Evolutionary conservation across 2,329 filamentous ascomycete genomes (phyloP).

Genomic region (Penicillium sp.): DNA sequence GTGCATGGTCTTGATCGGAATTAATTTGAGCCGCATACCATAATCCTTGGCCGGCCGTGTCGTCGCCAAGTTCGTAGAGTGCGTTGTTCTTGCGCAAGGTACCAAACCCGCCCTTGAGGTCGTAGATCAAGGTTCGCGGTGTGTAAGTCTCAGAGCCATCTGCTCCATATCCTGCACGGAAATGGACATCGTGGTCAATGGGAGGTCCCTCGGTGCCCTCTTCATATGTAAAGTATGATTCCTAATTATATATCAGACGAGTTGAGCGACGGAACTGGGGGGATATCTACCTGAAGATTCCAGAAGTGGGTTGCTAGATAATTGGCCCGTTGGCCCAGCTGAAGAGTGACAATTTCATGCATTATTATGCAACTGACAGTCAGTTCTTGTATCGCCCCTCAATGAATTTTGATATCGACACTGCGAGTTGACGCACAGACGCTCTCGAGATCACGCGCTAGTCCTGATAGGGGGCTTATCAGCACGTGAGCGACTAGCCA

Average conservation of each 20-base stretch:
- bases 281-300: slow-evolving; percentile 75
- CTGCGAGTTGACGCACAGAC: slow-evolving; percentile 19
- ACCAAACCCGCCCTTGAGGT: slow-evolving; percentile 91
- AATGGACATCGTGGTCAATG: slow-evolving; percentile 84
- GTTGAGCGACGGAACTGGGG: background rate
- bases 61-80: slow-evolving; percentile 67
- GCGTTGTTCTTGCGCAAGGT: slow-evolving; percentile 84
- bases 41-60: slow-evolving; percentile 39
- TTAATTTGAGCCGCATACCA: slow-evolving; percentile 41
- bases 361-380: slow-evolving; percentile 51
- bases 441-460: slow-evolving; percentile 7
- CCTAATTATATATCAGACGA: slow-evolving; percentile 53
- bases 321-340: slow-evolving; percentile 90
- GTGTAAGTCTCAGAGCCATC: slow-evolving; percentile 91
- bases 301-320: slow-evolving; percentile 95
- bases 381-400: background rate
- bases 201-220: slow-evolving; percentile 63
- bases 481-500: slow-evolving; percentile 24
- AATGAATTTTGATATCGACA: slow-evolving; percentile 10
- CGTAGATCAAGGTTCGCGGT: slow-evolving; percentile 88
- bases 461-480: background rate
- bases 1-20: background rate
- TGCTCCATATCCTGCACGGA: slow-evolving; percentile 76
- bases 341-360: slow-evolving; percentile 93
- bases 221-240: slow-evolving; percentile 94